A percentile compares a stretch with the other conserved stretches of the same genome.
Conservation (phyloP, 1,284 basidiomycete species). For the Singerocomus rubriflavus region DNA sequence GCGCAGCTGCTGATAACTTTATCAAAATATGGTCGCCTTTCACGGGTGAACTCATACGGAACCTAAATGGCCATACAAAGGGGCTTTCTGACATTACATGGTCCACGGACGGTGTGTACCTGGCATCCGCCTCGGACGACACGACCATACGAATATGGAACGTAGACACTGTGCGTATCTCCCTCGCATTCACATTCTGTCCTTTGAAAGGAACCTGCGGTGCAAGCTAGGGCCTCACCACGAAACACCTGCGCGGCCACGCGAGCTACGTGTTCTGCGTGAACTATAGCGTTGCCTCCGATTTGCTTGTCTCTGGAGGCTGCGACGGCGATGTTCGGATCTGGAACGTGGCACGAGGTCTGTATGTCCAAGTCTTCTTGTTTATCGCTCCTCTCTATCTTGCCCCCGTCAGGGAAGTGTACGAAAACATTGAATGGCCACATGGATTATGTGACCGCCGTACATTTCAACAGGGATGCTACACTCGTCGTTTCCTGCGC, state of each 20-base stretch:
- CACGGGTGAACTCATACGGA: constrained; percentile 73
- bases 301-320: constrained; percentile 86
- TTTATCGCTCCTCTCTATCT: not conserved
- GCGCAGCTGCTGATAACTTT: constrained; percentile 65
- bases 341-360: constrained; percentile 86
- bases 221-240: constrained; percentile 55
- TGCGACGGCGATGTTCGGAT: constrained; percentile 92
- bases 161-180: constrained; percentile 63
- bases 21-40: constrained; percentile 80
- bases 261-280: constrained; percentile 89
- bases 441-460: constrained; percentile 90
- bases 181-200: not conserved
- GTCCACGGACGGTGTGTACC: constrained; percentile 76
- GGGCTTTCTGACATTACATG: constrained; percentile 89
- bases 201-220: constrained; percentile 1
- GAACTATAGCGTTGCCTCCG: constrained; percentile 86
- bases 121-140: constrained; percentile 91
- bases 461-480: constrained; percentile 92
- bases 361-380: not conserved
- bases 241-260: constrained; percentile 74
- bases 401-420: constrained; percentile 56
- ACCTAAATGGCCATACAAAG: constrained; percentile 69
- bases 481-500: constrained; percentile 89
- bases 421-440: constrained; percentile 88
- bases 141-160: constrained; percentile 84